phyloP scores from a whole-genome alignment of 2,329 filamentous ascomycete genomes.

The Biscogniauxia marginata region DNA sequence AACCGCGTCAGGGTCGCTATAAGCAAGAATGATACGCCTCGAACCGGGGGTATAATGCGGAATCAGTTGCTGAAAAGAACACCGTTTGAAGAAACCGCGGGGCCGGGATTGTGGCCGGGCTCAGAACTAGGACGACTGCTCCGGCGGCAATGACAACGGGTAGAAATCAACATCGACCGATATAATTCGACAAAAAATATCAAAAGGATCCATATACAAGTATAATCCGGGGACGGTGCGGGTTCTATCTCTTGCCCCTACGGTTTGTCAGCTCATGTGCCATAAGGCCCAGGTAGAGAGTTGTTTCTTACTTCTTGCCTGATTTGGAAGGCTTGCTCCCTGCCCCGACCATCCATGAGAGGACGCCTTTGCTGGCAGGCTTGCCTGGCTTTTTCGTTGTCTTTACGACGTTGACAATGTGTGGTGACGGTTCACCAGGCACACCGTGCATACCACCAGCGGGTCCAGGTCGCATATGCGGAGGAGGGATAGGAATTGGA shows the following conservation, averaged over 20 bases:
- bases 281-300: slow-evolving; percentile 2
- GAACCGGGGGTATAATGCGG: slow-evolving; percentile 33
- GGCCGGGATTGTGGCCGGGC: slow-evolving; percentile 12
- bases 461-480: not conserved
- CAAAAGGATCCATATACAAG: not conserved
- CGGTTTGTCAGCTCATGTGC: slow-evolving; percentile 12
- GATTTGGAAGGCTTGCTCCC: slow-evolving; percentile 26
- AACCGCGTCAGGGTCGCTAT: slow-evolving; percentile 26
- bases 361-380: slow-evolving; percentile 28
- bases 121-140: slow-evolving; percentile 3
- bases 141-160: slow-evolving; percentile 4
- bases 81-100: slow-evolving; percentile 20
- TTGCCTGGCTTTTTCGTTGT: slow-evolving; percentile 29
- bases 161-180: slow-evolving; percentile 8
- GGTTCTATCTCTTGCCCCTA: slow-evolving; percentile 6
- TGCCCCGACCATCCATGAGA: slow-evolving; percentile 35
- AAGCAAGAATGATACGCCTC: slow-evolving; percentile 23
- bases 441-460: not conserved
- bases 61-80: slow-evolving; percentile 24
- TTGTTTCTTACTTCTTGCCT: slow-evolving; percentile 33
- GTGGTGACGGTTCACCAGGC: slow-evolving; percentile 4
- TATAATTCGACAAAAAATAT: not conserved
- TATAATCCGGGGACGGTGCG: not conserved
- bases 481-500: not conserved
- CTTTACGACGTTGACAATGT: slow-evolving; percentile 27